Evolutionary conservation across 495 filamentous ascomycete genomes (phyloP).

Genomic region (Immersiella caudata): DNA sequence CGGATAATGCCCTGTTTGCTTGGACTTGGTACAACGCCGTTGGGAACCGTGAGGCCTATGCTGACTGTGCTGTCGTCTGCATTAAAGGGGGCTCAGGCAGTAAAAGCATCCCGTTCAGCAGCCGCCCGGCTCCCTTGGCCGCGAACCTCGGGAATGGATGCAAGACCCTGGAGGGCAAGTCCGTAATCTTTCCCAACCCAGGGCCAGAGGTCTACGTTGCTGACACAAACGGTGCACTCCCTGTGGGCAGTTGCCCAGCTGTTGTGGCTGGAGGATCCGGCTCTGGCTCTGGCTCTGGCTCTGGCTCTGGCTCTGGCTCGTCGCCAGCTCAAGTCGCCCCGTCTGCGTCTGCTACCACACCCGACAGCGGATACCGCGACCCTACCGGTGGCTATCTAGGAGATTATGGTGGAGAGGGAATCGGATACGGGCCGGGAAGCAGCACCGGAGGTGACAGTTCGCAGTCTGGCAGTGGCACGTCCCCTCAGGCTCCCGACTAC

Average conservation of each 20-base stretch:
- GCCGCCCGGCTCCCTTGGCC: conserved; percentile 49
- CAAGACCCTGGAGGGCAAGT: conserved; percentile 44
- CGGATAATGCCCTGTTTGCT: conserved; percentile 64
- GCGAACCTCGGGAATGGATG: conserved; percentile 53
- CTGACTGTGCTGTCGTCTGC: conserved; percentile 77
- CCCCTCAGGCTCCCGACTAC: background rate
- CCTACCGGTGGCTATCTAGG: background rate
- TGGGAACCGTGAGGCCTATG: conserved; percentile 88
- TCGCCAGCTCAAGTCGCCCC: no score
- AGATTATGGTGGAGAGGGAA: background rate
- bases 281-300: background rate
- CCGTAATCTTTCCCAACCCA: conserved; percentile 65
- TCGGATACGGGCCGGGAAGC: background rate
- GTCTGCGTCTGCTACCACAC: no score
- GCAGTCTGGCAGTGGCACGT: background rate
- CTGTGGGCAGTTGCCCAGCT: conserved; percentile 7
- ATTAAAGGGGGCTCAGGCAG: conserved; percentile 35
- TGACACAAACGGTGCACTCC: background rate
- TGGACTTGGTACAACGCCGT: conserved; percentile 93
- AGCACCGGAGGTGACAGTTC: background rate
- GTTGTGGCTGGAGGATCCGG: background rate
- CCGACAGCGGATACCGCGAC: no score
- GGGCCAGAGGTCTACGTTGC: conserved; percentile 51
- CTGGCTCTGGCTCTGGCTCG: background rate
- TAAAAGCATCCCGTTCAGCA: conserved; percentile 27